Conservation (phyloP, 2,329 filamentous ascomycete genomes). For the Diplocarpon mali region DNA sequence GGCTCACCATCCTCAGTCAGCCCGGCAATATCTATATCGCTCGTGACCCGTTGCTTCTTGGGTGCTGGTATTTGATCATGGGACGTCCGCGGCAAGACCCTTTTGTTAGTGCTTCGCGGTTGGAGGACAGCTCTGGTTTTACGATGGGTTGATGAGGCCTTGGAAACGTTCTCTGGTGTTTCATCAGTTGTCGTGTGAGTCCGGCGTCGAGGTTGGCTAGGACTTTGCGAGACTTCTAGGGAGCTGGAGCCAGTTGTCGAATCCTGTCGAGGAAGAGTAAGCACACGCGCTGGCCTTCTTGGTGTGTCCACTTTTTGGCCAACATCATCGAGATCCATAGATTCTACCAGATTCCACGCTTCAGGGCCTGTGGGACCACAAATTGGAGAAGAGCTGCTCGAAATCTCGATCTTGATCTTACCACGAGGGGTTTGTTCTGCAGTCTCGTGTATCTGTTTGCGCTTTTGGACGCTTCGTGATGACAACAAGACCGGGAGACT, state of each 20-base stretch:
- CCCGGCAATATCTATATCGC: slow-evolving; percentile 10
- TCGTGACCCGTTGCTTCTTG: slow-evolving; percentile 14
- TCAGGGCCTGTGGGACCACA: slow-evolving; percentile 21
- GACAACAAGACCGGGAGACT: slow-evolving; percentile 21
- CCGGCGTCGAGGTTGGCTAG: neutral
- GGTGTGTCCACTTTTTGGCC: slow-evolving; percentile 27
- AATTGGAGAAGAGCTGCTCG: slow-evolving; percentile 21
- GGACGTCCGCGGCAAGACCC: slow-evolving; percentile 19
- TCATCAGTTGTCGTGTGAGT: neutral
- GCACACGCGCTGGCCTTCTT: slow-evolving; percentile 21
- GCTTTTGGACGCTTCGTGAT: slow-evolving; percentile 20
- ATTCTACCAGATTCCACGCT: slow-evolving; percentile 20
- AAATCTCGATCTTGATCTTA: slow-evolving; percentile 23
- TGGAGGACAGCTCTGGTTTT: slow-evolving; percentile 16
- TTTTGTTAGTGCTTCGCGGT: slow-evolving; percentile 21
- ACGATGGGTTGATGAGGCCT: slow-evolving; percentile 4
- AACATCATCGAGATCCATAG: slow-evolving; percentile 29
- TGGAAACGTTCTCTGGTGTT: neutral
- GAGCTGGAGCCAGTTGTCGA: neutral
- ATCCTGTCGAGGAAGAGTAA: slow-evolving; percentile 4
- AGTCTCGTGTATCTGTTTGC: slow-evolving; percentile 12
- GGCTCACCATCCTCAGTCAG: slow-evolving; percentile 22
- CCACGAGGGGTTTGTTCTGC: slow-evolving; percentile 1
- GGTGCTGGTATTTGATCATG: slow-evolving; percentile 2
- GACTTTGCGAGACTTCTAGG: neutral